Evolutionary conservation across 345 rosid species (phyloP).

Genomic region (Hevea brasiliensis): DNA sequence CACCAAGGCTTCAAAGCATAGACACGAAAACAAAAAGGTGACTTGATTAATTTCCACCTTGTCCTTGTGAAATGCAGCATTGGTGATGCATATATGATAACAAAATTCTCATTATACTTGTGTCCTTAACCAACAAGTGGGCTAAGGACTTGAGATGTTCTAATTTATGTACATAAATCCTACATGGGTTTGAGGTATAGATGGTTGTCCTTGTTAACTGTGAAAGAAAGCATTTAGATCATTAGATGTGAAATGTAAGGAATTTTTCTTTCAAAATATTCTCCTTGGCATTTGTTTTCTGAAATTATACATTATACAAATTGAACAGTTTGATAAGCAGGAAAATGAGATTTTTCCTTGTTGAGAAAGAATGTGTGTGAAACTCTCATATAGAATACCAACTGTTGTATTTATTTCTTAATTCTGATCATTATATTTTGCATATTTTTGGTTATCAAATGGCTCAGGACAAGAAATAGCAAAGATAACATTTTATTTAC

Average conservation of each 20-base stretch:
- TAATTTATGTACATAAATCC: conserved; percentile 22
- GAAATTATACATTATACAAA: neutral
- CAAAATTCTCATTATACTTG: neutral
- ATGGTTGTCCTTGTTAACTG: neutral
- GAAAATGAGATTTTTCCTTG: neutral
- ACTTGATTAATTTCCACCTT: conserved; percentile 15
- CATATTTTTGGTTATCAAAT: neutral
- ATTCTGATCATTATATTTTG: neutral
- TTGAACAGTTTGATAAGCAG: neutral
- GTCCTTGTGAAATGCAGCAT: conserved; percentile 2
- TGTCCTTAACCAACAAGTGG: conserved; percentile 16
- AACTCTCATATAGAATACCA: neutral
- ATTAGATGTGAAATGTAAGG: neutral
- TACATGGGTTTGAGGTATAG: conserved; percentile 25
- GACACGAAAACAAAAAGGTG: conserved; percentile 64
- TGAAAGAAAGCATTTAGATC: conserved; percentile 11
- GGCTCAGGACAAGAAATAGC: neutral
- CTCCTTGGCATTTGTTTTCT: conserved; percentile 6
- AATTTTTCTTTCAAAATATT: neutral
- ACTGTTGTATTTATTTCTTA: neutral
- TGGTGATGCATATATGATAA: conserved; percentile 14
- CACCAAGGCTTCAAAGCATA: conserved; percentile 37
- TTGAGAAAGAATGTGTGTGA: neutral
- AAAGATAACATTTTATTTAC: neutral
- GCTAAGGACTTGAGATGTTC: conserved; percentile 10